These are phyloP conservation scores for Obelidium mucronatum DNA, from an alignment of 192 early-diverging fungal species.

Conservation along the genomic window DNA sequence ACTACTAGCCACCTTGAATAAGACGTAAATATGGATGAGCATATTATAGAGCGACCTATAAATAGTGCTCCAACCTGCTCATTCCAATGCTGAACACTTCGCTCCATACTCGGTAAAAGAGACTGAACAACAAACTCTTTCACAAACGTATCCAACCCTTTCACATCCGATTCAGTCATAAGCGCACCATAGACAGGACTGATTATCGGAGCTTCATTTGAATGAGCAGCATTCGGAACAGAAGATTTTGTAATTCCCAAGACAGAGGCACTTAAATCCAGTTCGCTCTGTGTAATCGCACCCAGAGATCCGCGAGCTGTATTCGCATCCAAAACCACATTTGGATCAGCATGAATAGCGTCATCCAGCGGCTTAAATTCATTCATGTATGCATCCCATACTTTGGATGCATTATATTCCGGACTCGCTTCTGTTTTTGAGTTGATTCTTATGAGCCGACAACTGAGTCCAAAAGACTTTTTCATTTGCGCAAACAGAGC, in stretches of 20 bases:
- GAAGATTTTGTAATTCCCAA: neutral
- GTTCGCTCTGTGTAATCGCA: conserved; percentile 9
- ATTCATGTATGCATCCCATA: conserved; percentile 55
- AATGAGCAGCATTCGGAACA: neutral
- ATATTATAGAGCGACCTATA: neutral
- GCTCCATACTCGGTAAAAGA: conserved; percentile 89
- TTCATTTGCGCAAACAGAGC: conserved; percentile 69
- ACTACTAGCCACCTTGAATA: conserved; percentile 72
- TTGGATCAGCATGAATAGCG: conserved; percentile 28
- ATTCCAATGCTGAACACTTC: conserved; percentile 87
- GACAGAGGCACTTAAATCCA: conserved; percentile 12
- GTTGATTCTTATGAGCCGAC: conserved; percentile 68
- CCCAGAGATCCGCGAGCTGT: neutral
- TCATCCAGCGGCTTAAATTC: conserved; percentile 50
- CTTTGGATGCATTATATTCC: conserved; percentile 40
- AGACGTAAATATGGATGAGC: conserved; percentile 16
- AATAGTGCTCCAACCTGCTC: conserved; percentile 66
- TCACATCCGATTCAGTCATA: conserved; percentile 52
- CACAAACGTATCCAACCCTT: conserved; percentile 57
- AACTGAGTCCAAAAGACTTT: conserved; percentile 68
- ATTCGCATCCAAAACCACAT: neutral
- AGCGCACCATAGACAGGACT: conserved; percentile 16
- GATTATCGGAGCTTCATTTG: too few species aligned
- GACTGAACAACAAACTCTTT: conserved; percentile 74
- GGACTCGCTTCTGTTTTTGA: conserved; percentile 37